A percentile compares a stretch with the other conserved stretches of the same genome.
phyloP scores from a whole-genome alignment of 306 rosid genomes.

The Cicer judaicum region DNA sequence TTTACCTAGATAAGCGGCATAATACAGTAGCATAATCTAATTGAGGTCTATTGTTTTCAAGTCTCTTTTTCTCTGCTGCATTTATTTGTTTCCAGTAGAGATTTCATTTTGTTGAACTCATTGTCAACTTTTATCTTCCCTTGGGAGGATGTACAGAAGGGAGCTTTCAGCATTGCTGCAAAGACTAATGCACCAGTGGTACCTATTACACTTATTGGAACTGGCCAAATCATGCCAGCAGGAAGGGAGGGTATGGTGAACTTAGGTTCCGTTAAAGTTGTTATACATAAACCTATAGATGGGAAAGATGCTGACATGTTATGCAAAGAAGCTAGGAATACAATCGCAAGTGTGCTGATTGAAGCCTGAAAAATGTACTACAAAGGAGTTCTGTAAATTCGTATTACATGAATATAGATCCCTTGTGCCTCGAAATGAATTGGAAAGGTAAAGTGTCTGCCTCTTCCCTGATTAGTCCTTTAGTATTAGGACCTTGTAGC shows the following conservation, averaged over 20 bases:
- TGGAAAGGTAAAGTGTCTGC: slow-evolving; percentile 39
- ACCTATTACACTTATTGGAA: slow-evolving; percentile 88
- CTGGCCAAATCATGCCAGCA: slow-evolving; percentile 90
- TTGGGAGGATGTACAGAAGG: slow-evolving; percentile 70
- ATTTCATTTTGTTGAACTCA: slow-evolving; percentile 32
- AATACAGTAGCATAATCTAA: not conserved
- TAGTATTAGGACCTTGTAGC: slow-evolving; percentile 9
- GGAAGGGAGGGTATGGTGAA: slow-evolving; percentile 82
- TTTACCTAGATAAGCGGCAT: slow-evolving; percentile 8
- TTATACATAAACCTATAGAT: slow-evolving; percentile 73
- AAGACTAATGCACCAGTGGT: slow-evolving; percentile 79
- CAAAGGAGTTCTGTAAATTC: slow-evolving; percentile 37
- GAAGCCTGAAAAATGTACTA: slow-evolving; percentile 53
- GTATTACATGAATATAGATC: slow-evolving; percentile 23
- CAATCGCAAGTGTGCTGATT: slow-evolving; percentile 61
- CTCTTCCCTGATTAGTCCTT: slow-evolving; percentile 21
- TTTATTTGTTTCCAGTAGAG: not conserved
- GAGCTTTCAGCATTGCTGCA: slow-evolving; percentile 93
- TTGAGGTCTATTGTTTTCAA: slow-evolving; percentile 11
- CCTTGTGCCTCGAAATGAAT: slow-evolving; percentile 34
- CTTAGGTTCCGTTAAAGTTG: slow-evolving; percentile 71
- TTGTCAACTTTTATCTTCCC: slow-evolving; percentile 30
- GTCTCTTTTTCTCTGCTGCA: slow-evolving; percentile 7
- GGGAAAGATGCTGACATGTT: slow-evolving; percentile 67
- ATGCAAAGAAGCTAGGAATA: slow-evolving; percentile 72